Base-by-base conservation (phyloP, 2,329 filamentous ascomycete species). In the Arthrobotrys musiformis region DNA sequence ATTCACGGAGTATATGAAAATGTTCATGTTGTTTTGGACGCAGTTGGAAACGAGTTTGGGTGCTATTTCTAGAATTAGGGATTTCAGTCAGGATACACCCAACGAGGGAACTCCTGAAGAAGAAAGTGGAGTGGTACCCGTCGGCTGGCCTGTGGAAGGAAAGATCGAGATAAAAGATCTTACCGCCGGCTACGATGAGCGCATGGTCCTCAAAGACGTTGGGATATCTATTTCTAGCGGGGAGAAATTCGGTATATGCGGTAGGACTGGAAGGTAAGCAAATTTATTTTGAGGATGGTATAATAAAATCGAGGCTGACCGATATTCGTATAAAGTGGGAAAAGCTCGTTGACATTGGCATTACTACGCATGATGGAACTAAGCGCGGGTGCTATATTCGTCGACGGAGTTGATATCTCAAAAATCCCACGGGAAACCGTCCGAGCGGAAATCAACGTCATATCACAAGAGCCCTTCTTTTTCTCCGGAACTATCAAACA, bases 391-490 rank as follows among this genome's bases (percentile, higher is more conserved):
- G 82, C 75, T 4, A 85, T 89, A 42, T 80, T 67, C 1, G 83
- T 89, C 13, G 87, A 89, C 79, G 83, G 83, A 0, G 70, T 87
- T 7, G 84, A 88, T 67, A 82, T 88, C 26, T 80, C 83, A 4
- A 82, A 80, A 2, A 77, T 88, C 0, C 84, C 85, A 2, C 83
- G 84, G 6, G 82, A 86, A 19, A 79, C 81, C 0, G 81, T 88
- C n/a, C 86, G 87, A n/a, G 81, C 83, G 8, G 82, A 84, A 0
- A 81, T 88, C 5, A 84, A 84, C 15, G 83, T 84, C 0, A 81
- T 88, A 2, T 86, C 87, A 0, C 87, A 89, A 81, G 87, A 89
- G 60, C 83, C 86, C 0, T 85, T 87, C 79, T 82, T 87, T 26
- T 83, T 88, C 2, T 83, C 84, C 4, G 86, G 85, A 19, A 86